phyloP scores from a whole-genome alignment of 108 stramenopile genomes.

The Conticribra guillardii region DNA sequence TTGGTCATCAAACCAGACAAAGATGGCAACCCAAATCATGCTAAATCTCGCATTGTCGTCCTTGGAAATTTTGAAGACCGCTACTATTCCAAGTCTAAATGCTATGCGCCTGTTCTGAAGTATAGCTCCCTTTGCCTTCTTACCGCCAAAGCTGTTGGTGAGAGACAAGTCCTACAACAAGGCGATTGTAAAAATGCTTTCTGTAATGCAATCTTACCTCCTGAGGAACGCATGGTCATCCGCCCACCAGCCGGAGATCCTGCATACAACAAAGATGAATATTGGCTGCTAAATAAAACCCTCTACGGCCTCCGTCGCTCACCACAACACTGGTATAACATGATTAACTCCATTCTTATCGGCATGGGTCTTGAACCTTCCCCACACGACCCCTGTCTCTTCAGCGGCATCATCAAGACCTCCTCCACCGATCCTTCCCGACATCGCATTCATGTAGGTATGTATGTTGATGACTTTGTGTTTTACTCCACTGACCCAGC shows the following conservation, averaged over 20 bases:
- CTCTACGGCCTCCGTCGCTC: no score
- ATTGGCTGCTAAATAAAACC: constrained; percentile 26
- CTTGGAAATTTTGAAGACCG: constrained; percentile 28
- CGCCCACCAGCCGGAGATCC: no score
- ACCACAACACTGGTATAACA: constrained; percentile 39
- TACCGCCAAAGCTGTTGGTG: constrained; percentile 5
- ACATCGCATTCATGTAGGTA: constrained; percentile 1
- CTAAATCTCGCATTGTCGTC: constrained; percentile 31
- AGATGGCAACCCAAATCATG: constrained; percentile 15
- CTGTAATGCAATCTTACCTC: no score
- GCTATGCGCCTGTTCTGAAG: constrained; percentile 27
- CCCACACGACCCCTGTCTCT: constrained; percentile 23
- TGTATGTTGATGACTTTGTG: no score
- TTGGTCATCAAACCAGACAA: constrained; percentile 27
- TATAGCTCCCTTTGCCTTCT: constrained; percentile 15
- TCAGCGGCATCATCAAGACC: neutral
- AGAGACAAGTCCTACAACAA: constrained; percentile 14
- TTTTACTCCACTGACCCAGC: constrained; percentile 4
- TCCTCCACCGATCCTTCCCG: neutral
- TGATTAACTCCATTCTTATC: constrained; percentile 3
- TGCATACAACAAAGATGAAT: no score
- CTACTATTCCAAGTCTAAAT: constrained; percentile 6
- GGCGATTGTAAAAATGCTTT: constrained; percentile 35
- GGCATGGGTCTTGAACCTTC: constrained; percentile 10
- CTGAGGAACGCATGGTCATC: no score